phyloP scores from a whole-genome alignment of 2,329 filamentous ascomycete species.

The Fusarium temperatum region DNA sequence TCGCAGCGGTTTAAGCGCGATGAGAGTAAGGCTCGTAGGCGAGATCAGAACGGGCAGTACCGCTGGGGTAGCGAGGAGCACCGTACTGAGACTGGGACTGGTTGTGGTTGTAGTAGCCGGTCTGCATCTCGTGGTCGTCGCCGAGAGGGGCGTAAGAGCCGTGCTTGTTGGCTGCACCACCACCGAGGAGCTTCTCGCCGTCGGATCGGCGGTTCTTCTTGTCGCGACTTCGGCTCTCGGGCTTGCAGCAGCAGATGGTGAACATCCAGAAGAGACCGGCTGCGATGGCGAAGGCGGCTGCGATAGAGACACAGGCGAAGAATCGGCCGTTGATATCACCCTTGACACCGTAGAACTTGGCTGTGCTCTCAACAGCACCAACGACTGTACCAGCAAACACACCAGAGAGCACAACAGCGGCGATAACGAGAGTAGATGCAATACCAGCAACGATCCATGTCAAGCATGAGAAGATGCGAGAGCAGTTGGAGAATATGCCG shows the following conservation, averaged over 20 bases:
- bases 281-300: slow-evolving; percentile 77
- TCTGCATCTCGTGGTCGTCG: slow-evolving; percentile 49
- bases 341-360: slow-evolving; percentile 76
- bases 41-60: slow-evolving; percentile 57
- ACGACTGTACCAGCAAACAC: slow-evolving; percentile 76
- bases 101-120: slow-evolving; percentile 51
- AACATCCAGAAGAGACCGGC: slow-evolving; percentile 91
- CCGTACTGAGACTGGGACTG: slow-evolving; percentile 44
- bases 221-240: slow-evolving; percentile 47
- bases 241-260: slow-evolving; percentile 82
- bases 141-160: slow-evolving; percentile 49
- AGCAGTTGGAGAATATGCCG: slow-evolving; percentile 85
- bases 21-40: slow-evolving; percentile 74
- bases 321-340: slow-evolving; percentile 74
- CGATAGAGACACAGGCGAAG: slow-evolving; percentile 80
- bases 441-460: slow-evolving; percentile 80
- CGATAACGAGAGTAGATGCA: slow-evolving; percentile 63
- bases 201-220: slow-evolving; percentile 49
- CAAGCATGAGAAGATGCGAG: slow-evolving; percentile 80
- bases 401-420: slow-evolving; percentile 77
- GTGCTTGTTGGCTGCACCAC: slow-evolving; percentile 48
- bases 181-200: slow-evolving; percentile 62
- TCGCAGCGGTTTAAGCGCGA: slow-evolving; percentile 52
- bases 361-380: slow-evolving; percentile 59
- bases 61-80: slow-evolving; percentile 52